Evolutionary conservation across 371 early-diverging fungal species (phyloP).

Genomic region (Mortierella sp.): DNA sequence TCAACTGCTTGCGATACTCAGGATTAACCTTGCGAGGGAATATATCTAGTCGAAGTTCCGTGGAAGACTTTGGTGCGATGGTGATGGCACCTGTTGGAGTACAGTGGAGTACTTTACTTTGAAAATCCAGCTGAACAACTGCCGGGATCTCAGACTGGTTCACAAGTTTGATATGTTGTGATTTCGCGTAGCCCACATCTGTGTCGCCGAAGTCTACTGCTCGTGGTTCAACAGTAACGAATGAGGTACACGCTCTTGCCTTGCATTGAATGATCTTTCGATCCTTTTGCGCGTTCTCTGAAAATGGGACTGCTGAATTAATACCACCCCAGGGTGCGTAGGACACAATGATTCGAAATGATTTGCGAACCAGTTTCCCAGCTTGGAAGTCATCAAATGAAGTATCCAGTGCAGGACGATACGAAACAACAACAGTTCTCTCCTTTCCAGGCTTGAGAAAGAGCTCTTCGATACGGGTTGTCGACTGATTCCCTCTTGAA

Average conservation of each 20-base stretch:
- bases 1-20: conserved; percentile 96
- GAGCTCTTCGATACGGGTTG: conserved; percentile 88
- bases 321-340: conserved; percentile 63
- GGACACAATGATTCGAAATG: conserved; percentile 81
- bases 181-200: conserved; percentile 93
- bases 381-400: conserved; percentile 72
- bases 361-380: conserved; percentile 78
- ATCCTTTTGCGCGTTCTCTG: conserved; percentile 69
- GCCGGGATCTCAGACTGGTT: conserved; percentile 93
- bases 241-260: conserved; percentile 92
- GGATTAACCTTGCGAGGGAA: conserved; percentile 98
- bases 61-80: conserved; percentile 86
- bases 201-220: conserved; percentile 94
- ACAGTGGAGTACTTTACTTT: conserved; percentile 94
- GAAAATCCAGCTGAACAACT: conserved; percentile 85
- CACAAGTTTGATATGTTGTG: conserved; percentile 80
- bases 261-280: conserved; percentile 92
- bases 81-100: conserved; percentile 76
- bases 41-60: conserved; percentile 90
- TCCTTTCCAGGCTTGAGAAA: conserved; percentile 88
- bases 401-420: conserved; percentile 74
- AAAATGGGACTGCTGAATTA: conserved; percentile 40
- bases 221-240: conserved; percentile 87
- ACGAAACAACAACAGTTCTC: conserved; percentile 84
- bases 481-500: conserved; percentile 55